Evolutionary conservation across 2,329 filamentous ascomycete genomes (phyloP), one percentile per base, ranked within the genome.

Genomic region (Pseudocercospora fijiensis): DNA sequence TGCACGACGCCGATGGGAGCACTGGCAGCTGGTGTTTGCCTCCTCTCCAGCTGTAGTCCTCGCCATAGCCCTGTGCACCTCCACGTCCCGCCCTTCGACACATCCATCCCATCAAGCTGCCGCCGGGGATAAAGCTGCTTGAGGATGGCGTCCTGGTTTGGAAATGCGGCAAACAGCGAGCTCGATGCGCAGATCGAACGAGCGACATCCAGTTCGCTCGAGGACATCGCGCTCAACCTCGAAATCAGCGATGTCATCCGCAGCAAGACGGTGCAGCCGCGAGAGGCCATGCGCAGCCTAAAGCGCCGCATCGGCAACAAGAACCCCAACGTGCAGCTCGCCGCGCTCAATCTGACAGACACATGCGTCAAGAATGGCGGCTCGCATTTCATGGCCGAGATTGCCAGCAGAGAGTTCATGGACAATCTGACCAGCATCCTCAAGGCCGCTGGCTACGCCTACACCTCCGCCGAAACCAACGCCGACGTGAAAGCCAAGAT

Each of bases 281-380:
- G 94, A 79, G 95, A 99, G 79, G 95, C 95, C 67, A 99, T 99
- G 95, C 91, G 92, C 77, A 94, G 92, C 49, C 82, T 99, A 74
- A 98, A 97, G 81, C 88, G 88, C 76, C 89, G 95, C 77, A 92
- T 99, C 82, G 92, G 91, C 79, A 92, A 96, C 83, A 96, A 93
- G 83, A 99, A 99, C 75, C 95, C 95, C 37, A 99, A 99, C 77
- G 89, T 95, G 37, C 95, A 99, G 81, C 83, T 99, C 37, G 95
- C 93, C 71, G 90, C 95, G n/a, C 81, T 99, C 61, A 96, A 95
- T 78, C 89, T 99, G 73, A 96, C 93, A 69, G 95, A 99, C 80
- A 98, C 95, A 0, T 99, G 95, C 76, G 92, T 98, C 66, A 99
- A 99, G 82, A 99, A 99, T 82, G 95, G 95, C 64, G 95, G 95